Evolutionary conservation across 176 grass and related monocot genomes (phyloP).

Genomic region (Zea mays): Zm-B73-REFERENCE-NAM-5.0 NC_050100.1:186305001-186305500

Average conservation of each 20-base stretch:
- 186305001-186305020: conserved; percentile 56
- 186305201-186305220: conserved; percentile 56
- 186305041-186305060: conserved; percentile 28
- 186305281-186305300: conserved; percentile 13
- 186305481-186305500: conserved; percentile 17
- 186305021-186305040: conserved; percentile 76
- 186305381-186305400: background rate
- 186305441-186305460: background rate
- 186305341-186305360: background rate
- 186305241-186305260: conserved; percentile 83
- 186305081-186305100: background rate
- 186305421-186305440: background rate
- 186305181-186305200: conserved; percentile 61
- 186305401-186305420: background rate
- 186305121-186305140: background rate
- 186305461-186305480: conserved; percentile 15
- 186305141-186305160: conserved; percentile 66
- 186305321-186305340: conserved; percentile 18
- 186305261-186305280: conserved; percentile 69
- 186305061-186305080: conserved; percentile 5
- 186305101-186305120: background rate
- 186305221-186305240: conserved; percentile 87
- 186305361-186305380: background rate
- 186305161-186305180: conserved; percentile 87
- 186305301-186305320: conserved; percentile 6